These are phyloP conservation scores for Fusarium sp. DNA, from an alignment of 2,329 filamentous ascomycete species.

Conservation along the genomic window DNA sequence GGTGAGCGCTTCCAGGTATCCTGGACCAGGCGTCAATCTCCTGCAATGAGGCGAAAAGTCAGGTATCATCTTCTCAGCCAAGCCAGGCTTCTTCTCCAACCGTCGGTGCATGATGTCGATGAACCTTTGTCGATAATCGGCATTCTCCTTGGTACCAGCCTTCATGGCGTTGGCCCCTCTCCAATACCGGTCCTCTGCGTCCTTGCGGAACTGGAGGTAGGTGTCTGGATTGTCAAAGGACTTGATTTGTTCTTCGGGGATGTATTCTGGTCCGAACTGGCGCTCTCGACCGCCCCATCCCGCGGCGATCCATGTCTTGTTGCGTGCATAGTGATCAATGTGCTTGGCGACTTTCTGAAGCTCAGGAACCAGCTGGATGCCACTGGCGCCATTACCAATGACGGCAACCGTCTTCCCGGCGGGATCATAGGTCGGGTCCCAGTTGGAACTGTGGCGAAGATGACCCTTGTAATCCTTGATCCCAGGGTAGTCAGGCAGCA, in stretches of 20 bases:
- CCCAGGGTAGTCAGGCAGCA: conserved; percentile 63
- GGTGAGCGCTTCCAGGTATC: conserved; percentile 73
- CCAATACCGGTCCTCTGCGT: not conserved
- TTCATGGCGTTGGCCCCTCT: not conserved
- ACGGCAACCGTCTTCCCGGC: not conserved
- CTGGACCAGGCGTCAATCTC: conserved; percentile 72
- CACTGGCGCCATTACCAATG: conserved; percentile 8
- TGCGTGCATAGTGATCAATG: not conserved
- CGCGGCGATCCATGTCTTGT: not conserved
- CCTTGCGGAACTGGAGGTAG: not conserved
- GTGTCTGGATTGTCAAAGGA: not conserved
- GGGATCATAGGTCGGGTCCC: not conserved
- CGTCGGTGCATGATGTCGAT: not conserved
- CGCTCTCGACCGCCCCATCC: not conserved
- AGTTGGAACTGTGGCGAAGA: conserved; percentile 5
- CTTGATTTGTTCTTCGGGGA: not conserved
- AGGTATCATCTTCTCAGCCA: conserved; percentile 49
- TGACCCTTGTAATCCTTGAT: conserved; percentile 59
- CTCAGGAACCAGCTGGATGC: not conserved
- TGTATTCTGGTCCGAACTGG: not conserved
- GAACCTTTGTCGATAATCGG: not conserved
- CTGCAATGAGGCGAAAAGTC: conserved; percentile 73
- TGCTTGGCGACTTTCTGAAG: not conserved
- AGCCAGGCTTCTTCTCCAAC: not conserved
- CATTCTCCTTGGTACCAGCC: not conserved